Percentiles rank a stretch among this genome's conserved stretches.
phyloP scores from a whole-genome alignment of 2,329 filamentous ascomycete species.

The Sarocladium oryzae region DNA sequence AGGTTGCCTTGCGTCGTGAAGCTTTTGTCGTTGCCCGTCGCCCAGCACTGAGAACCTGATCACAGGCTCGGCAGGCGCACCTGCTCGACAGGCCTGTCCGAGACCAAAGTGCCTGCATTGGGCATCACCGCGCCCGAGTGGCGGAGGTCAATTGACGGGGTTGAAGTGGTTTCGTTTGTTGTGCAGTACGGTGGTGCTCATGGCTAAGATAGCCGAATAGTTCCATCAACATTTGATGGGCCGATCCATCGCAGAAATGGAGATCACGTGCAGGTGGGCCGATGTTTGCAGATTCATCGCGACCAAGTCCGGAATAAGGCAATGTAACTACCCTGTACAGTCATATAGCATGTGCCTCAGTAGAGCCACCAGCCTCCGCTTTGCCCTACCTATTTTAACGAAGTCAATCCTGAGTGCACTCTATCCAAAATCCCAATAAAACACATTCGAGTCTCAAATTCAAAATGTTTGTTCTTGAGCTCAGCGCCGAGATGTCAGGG shows the following conservation, averaged over 20 bases:
- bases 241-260: not conserved
- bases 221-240: slow-evolving; percentile 1
- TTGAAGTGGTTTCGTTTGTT: not conserved
- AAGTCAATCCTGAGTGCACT: not conserved
- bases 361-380: not conserved
- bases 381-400: not conserved
- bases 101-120: slow-evolving; percentile 52
- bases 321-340: not conserved
- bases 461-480: slow-evolving; percentile 57
- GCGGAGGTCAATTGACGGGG: slow-evolving; percentile 22
- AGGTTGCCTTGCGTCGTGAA: slow-evolving; percentile 41
- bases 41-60: slow-evolving; percentile 40
- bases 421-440: not conserved
- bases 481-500: slow-evolving; percentile 66
- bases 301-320: not conserved
- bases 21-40: slow-evolving; percentile 40
- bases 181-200: not conserved
- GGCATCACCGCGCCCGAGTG: slow-evolving; percentile 43
- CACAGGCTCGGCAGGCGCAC: slow-evolving; percentile 58
- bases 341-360: not conserved
- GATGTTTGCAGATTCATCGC: not conserved
- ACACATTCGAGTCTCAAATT: not conserved
- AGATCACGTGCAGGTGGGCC: slow-evolving; percentile 5
- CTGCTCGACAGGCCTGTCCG: slow-evolving; percentile 57
- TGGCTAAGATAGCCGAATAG: not conserved